These are phyloP conservation scores for Mycena kentingensis DNA, from an alignment of 768 basidiomycete genomes.

Conservation along the genomic window DNA sequence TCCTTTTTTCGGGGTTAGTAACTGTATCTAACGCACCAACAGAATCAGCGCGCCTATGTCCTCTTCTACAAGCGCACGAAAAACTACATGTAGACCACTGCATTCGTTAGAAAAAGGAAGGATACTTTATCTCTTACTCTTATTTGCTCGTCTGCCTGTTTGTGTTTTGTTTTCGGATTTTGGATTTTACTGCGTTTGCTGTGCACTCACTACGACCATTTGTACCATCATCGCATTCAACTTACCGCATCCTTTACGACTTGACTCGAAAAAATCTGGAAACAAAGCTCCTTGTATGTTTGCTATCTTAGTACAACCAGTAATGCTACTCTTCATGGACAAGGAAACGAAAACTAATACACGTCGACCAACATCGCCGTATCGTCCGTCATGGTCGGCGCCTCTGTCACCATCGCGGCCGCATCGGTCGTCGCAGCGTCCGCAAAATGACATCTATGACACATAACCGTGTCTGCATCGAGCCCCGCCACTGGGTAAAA, in stretches of 20 bases:
- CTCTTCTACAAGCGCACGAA: slow-evolving; percentile 75
- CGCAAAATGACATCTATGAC: slow-evolving; percentile 51
- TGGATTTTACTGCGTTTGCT: background rate
- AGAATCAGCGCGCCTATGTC: slow-evolving; percentile 72
- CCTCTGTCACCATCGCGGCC: slow-evolving; percentile 27
- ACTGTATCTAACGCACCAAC: slow-evolving; percentile 8
- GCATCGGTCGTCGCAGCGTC: no score
- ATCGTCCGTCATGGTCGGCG: slow-evolving; percentile 36
- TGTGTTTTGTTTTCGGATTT: background rate
- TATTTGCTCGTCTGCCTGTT: no score
- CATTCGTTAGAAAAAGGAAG: background rate
- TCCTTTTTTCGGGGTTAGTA: slow-evolving; percentile 1
- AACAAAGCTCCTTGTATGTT: background rate
- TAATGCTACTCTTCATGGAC: background rate
- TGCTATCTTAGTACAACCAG: background rate
- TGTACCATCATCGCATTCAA: background rate
- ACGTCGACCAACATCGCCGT: slow-evolving; percentile 1
- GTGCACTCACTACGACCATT: background rate
- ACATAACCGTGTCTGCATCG: slow-evolving; percentile 26
- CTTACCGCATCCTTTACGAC: background rate
- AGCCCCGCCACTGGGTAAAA: slow-evolving; percentile 53
- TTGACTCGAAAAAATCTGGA: no score
- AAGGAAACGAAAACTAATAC: background rate
- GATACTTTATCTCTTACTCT: background rate
- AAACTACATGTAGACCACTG: slow-evolving; percentile 14